A percentile compares a stretch with the other conserved stretches of the same genome.
These are phyloP conservation scores for Eucalyptus tenuipes DNA, from an alignment of 345 rosid genomes.

Conservation along the genomic window DNA sequence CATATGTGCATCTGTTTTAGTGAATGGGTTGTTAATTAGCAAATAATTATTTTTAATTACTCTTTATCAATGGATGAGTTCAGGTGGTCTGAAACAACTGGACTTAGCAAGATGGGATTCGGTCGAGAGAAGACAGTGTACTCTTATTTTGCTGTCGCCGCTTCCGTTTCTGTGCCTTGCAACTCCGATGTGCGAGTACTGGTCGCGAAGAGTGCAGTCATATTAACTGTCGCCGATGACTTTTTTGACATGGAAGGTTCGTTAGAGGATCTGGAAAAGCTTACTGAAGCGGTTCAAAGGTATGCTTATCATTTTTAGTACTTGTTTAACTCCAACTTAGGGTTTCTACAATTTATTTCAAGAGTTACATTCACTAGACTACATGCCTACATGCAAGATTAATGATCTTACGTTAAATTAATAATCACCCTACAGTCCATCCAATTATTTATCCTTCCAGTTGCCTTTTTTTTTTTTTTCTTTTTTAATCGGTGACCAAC, in stretches of 20 bases:
- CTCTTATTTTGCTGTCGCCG: slow-evolving; percentile 37
- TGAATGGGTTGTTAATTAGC: too few relatives aligned
- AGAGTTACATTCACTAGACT: too few relatives aligned
- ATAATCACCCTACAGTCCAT: too few relatives aligned
- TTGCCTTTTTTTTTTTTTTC: background rate
- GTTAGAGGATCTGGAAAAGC: slow-evolving; percentile 22
- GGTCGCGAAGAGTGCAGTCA: slow-evolving; percentile 23
- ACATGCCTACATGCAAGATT: too few relatives aligned
- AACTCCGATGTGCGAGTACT: slow-evolving; percentile 16
- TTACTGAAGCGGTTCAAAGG: slow-evolving; percentile 39
- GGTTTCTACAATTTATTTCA: background rate
- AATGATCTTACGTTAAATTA: too few relatives aligned
- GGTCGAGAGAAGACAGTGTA: slow-evolving; percentile 51
- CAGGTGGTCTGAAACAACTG: slow-evolving; percentile 40
- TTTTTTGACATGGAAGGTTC: slow-evolving; percentile 47
- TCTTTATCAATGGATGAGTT: background rate
- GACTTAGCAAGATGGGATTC: slow-evolving; percentile 46
- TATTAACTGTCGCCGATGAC: slow-evolving; percentile 59
- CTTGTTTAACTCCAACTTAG: too few relatives aligned
- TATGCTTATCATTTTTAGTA: background rate
- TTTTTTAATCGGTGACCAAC: too few relatives aligned
- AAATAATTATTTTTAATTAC: background rate
- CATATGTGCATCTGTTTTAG: background rate
- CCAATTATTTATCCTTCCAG: background rate
- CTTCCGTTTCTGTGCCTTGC: slow-evolving; percentile 18